A percentile compares a stretch with the other conserved stretches of the same genome.
Conservation (phyloP, 1,284 basidiomycete species). For the Sporisorium sorghi region DNA sequence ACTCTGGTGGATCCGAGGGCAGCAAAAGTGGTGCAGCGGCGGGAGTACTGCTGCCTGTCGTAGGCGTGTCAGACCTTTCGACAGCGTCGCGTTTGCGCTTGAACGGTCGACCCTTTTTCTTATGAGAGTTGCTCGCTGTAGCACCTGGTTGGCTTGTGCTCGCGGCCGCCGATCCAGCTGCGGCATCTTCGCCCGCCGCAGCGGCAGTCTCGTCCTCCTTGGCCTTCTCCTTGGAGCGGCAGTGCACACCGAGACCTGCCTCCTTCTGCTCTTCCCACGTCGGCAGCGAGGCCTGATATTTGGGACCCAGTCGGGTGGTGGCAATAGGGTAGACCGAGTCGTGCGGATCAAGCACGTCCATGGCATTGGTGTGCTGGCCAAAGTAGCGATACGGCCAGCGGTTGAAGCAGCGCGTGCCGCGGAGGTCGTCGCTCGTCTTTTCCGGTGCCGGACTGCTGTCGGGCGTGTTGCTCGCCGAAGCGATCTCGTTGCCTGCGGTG, state of each 20-base stretch:
- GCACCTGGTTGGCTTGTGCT: background rate
- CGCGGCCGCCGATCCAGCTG: constrained; percentile 7
- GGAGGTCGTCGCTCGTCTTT: constrained; percentile 60
- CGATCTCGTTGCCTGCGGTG: constrained; percentile 30
- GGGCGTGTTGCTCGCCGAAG: constrained; percentile 38
- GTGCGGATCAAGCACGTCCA: constrained; percentile 78
- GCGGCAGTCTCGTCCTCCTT: constrained; percentile 42
- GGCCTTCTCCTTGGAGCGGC: constrained; percentile 25
- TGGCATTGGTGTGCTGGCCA: constrained; percentile 86
- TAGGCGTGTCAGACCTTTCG: constrained; percentile 45
- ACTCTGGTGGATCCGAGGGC: constrained; percentile 66
- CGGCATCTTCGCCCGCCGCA: constrained; percentile 28
- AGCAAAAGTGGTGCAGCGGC: constrained; percentile 16
- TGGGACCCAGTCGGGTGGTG: constrained; percentile 85
- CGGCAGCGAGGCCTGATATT: constrained; percentile 78
- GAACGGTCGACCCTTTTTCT: constrained; percentile 38
- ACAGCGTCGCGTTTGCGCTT: constrained; percentile 43
- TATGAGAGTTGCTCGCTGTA: constrained; percentile 21
- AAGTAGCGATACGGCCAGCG: constrained; percentile 98
- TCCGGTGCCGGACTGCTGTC: constrained; percentile 48
- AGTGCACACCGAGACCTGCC: constrained; percentile 42
- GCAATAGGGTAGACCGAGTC: constrained; percentile 93
- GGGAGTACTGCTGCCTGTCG: constrained; percentile 38
- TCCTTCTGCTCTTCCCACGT: constrained; percentile 63
- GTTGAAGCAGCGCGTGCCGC: constrained; percentile 79